Percentiles rank a stretch among this genome's conserved stretches.
Conservation (phyloP, 768 basidiomycete genomes). For the Russula compacta region DNA sequence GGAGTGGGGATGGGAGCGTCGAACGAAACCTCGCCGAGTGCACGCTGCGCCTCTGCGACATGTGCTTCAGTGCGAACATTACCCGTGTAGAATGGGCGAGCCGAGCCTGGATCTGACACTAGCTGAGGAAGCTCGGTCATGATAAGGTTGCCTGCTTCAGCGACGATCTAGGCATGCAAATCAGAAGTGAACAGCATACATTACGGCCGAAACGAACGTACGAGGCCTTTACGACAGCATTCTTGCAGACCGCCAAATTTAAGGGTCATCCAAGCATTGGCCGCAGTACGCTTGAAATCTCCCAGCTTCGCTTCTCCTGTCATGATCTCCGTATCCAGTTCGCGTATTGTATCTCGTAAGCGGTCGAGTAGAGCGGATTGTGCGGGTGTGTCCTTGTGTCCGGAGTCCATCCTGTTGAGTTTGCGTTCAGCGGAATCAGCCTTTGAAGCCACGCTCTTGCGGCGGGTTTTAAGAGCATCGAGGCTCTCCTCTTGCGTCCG, state of each 20-base stretch:
- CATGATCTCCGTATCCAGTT: conserved; percentile 76
- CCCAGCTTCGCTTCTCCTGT: conserved; percentile 70
- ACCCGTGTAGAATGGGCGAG: conserved; percentile 62
- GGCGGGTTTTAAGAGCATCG: conserved; percentile 63
- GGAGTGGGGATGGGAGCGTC: conserved; percentile 31
- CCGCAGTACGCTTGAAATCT: conserved; percentile 71
- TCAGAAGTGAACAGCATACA: neutral
- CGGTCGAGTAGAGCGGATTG: conserved; percentile 68
- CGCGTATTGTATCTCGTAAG: conserved; percentile 66
- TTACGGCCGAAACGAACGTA: conserved; percentile 26
- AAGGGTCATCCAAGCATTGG: conserved; percentile 63
- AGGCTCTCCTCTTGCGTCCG: conserved; percentile 78
- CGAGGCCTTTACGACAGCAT: conserved; percentile 69
- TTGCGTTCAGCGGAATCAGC: conserved; percentile 85
- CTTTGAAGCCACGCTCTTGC: conserved; percentile 54
- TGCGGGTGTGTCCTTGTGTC: conserved; percentile 69
- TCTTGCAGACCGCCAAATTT: conserved; percentile 87
- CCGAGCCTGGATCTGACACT: conserved; percentile 69
- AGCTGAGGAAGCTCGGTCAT: conserved; percentile 65
- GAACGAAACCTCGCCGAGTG: conserved; percentile 45
- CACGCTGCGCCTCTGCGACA: conserved; percentile 51
- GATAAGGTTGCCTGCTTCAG: conserved; percentile 45
- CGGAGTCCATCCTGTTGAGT: conserved; percentile 79
- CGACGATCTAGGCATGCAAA: conserved; percentile 35
- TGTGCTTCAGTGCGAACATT: conserved; percentile 53